Base-by-base conservation (phyloP, 805 yeast genomes). In the Candida nemodendra region DNA sequence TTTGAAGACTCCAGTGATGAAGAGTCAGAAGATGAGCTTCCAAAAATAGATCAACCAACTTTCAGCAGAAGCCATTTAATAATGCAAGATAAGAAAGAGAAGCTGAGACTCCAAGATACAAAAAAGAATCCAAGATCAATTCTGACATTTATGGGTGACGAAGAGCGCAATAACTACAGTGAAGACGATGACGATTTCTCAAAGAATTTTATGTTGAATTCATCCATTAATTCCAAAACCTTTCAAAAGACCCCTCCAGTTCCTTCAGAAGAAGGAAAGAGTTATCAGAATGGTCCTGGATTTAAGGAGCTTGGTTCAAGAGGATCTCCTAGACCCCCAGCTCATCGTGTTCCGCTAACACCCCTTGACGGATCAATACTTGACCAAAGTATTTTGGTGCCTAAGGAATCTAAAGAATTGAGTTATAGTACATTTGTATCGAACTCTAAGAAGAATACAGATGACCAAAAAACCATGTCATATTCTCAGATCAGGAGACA, bases 1-100 rank as follows among this genome's bases (percentile, higher is more conserved):
- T 60, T 60, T 43, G 52, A 48, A 0, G 63, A 57, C 23, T 51
- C 61, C 13, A 52, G 60, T 28, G 61, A 58, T 39, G 62, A 59
- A n/a, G 54, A 47, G 13, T 32, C 24, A 11, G 42, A 34, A 13
- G 18, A 18, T 7, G n/a, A n/a, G n/a, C n/a, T n/a, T n/a, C n/a
- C n/a, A n/a, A n/a, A n/a, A n/a, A n/a, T n/a, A n/a, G 38, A 26
- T 18, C 18, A 38, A 11, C 35, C 7, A 8, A 8, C 24, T 11
- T 21, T 21, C 24, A 21, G 11, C 7, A 11, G 4, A 9, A 24
- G 19, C 18, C 23, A 5, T 21, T 27, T 31, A 16, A 15, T 11
- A 21, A 22, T 13, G 8, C 29, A 26, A 7, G 29, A n/a, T 12
- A 26, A 7, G 11, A 21, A 21, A 21, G 11, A 8, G 7, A 21